Percentiles rank a stretch among this genome's conserved stretches.
Evolutionary conservation across 2,329 filamentous ascomycete species (phyloP).

Genomic region (Penicillium hordei): DNA sequence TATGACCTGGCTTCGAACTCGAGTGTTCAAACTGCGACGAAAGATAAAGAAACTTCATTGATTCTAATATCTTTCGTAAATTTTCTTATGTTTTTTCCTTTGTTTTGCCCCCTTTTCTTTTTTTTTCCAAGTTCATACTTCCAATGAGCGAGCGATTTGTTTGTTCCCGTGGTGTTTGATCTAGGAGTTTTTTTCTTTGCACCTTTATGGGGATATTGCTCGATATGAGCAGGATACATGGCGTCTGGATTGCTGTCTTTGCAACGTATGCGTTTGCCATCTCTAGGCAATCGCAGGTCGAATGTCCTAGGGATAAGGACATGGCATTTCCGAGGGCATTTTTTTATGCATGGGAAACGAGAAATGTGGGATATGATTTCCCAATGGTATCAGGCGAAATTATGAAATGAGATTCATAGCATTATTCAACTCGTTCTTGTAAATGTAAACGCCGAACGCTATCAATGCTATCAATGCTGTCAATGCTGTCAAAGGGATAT

Average conservation of each 20-base stretch:
- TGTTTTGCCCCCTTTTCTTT: neutral
- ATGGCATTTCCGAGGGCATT: slow-evolving; percentile 5
- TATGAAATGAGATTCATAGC: slow-evolving; percentile 6
- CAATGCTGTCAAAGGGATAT: neutral
- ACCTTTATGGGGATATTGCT: slow-evolving; percentile 8
- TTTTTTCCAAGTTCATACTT: slow-evolving; percentile 2
- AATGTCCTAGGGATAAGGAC: slow-evolving; percentile 1
- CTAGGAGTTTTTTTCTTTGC: slow-evolving; percentile 3
- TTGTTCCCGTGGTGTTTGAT: slow-evolving; percentile 10
- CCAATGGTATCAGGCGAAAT: neutral
- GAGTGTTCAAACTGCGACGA: slow-evolving; percentile 52
- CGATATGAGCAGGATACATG: slow-evolving; percentile 7
- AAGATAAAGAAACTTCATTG: slow-evolving; percentile 31
- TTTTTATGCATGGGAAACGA: slow-evolving; percentile 12
- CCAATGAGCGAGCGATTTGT: slow-evolving; percentile 13
- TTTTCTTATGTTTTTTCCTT: slow-evolving; percentile 5
- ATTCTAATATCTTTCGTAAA: slow-evolving; percentile 27
- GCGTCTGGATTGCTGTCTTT: slow-evolving; percentile 9
- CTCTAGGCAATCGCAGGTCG: slow-evolving; percentile 9
- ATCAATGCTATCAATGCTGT: too few species aligned
- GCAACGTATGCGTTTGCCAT: slow-evolving; percentile 2
- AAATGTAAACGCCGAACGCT: neutral
- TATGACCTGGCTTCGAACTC: slow-evolving; percentile 57
- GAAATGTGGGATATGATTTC: slow-evolving; percentile 6
- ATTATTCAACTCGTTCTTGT: neutral